Evolutionary conservation across 2,329 filamentous ascomycete species (phyloP).

Genomic region (Thelonectria discophora): DNA sequence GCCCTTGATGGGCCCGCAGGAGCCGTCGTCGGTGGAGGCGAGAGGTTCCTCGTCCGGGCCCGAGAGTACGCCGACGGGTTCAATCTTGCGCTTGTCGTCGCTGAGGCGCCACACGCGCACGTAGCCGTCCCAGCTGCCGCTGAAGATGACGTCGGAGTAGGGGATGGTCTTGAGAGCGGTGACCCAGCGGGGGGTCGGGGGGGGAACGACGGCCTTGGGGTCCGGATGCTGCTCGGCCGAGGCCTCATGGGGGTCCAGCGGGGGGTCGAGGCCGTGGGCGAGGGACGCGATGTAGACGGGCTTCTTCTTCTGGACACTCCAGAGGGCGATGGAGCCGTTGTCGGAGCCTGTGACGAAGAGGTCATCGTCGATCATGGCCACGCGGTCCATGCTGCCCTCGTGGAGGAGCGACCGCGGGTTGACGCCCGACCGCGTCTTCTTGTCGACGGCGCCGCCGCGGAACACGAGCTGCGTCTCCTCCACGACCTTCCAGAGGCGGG

Average conservation of each 20-base stretch:
- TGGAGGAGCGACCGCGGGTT: conserved; percentile 65
- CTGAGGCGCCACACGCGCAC: conserved; percentile 86
- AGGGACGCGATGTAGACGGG: conserved; percentile 80
- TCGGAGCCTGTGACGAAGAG: conserved; percentile 94
- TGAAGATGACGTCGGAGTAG: conserved; percentile 89
- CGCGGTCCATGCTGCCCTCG: conserved; percentile 89
- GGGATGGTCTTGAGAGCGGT: conserved; percentile 88
- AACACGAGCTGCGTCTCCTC: conserved; percentile 97
- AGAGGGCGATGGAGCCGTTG: conserved; percentile 86
- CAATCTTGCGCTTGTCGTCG: conserved; percentile 82
- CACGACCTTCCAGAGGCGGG: conserved; percentile 92
- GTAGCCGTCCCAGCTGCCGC: conserved; percentile 90
- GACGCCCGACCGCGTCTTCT: conserved; percentile 55
- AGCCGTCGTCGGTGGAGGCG: conserved; percentile 42
- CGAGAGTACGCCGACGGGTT: conserved; percentile 74
- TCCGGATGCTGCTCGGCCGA: conserved; percentile 77
- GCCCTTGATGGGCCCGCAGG: conserved; percentile 65
- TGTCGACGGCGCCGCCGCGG: conserved; percentile 77
- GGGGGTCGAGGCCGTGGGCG: conserved; percentile 85
- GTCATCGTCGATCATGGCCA: conserved; percentile 88
- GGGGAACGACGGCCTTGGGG: conserved; percentile 66
- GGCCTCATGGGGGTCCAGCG: conserved; percentile 71
- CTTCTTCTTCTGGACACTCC: conserved; percentile 95
- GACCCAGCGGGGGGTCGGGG: conserved; percentile 83
- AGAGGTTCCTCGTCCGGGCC: conserved; percentile 39